Conservation (phyloP, 1,284 basidiomycete species). For the Ustilago nuda region DNA sequence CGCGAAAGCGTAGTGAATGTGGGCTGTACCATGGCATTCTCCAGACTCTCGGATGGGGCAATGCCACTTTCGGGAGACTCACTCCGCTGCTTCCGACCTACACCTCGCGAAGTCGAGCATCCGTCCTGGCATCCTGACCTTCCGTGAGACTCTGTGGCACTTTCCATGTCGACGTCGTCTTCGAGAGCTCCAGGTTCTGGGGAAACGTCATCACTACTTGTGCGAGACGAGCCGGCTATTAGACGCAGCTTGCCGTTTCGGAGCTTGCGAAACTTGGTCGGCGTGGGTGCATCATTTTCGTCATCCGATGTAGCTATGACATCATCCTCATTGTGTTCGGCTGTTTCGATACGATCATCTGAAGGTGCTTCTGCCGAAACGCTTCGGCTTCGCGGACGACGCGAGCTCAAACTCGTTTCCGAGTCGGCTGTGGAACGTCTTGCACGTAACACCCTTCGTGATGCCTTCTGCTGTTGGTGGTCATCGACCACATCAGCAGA, state of each 20-base stretch:
- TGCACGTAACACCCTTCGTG: slow-evolving; percentile 12
- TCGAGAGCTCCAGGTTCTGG: slow-evolving; percentile 8
- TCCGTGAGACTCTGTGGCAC: slow-evolving; percentile 11
- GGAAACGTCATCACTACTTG: background rate
- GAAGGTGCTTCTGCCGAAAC: slow-evolving; percentile 11
- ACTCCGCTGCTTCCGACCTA: slow-evolving; percentile 5
- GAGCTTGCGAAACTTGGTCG: slow-evolving; percentile 59
- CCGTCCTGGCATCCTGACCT: background rate
- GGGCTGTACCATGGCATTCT: slow-evolving; percentile 44
- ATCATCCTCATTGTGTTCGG: slow-evolving; percentile 10
- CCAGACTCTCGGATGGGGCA: slow-evolving; percentile 21
- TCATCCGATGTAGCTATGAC: slow-evolving; percentile 24
- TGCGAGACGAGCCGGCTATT: slow-evolving; percentile 13
- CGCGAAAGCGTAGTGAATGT: slow-evolving; percentile 35
- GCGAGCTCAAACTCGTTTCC: slow-evolving; percentile 18
- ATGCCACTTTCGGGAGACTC: slow-evolving; percentile 23
- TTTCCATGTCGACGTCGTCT: slow-evolving; percentile 53
- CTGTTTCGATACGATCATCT: background rate
- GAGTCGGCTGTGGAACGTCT: slow-evolving; percentile 24
- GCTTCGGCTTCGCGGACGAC: slow-evolving; percentile 30
- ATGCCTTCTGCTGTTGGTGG: background rate
- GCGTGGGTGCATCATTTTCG: slow-evolving; percentile 47
- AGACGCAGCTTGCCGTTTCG: slow-evolving; percentile 60
- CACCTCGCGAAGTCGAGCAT: background rate
- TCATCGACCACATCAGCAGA: background rate